Evolutionary conservation across 2,329 filamentous ascomycete species (phyloP).

Genomic region (Pseudocercospora eumusae): DNA sequence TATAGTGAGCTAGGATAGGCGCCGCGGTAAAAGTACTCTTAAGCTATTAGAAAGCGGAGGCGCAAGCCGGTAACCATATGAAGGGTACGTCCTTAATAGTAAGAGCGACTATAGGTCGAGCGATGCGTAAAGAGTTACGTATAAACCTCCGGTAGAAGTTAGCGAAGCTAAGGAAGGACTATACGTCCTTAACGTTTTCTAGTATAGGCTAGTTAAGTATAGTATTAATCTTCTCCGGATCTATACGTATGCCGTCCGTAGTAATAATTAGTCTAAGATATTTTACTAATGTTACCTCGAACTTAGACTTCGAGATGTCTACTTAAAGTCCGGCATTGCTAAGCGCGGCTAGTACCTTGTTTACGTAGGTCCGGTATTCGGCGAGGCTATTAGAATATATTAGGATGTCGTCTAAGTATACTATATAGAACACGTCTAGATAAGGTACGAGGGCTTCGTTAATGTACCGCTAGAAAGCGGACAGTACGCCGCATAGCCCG

Average conservation of each 20-base stretch:
- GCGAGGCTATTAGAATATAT: slow-evolving; percentile 33
- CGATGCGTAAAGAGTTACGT: neutral
- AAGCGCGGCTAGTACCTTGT: slow-evolving; percentile 12
- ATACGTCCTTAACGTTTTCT: neutral
- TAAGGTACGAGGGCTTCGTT: too few relatives aligned
- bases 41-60: neutral
- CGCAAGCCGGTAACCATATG: neutral
- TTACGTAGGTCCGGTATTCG: slow-evolving; percentile 1
- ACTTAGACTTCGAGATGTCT: slow-evolving; percentile 22
- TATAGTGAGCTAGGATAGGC: neutral
- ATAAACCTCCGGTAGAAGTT: neutral
- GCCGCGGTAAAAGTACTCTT: neutral
- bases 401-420: slow-evolving; percentile 40
- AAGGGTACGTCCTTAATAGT: neutral
- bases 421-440: slow-evolving; percentile 28
- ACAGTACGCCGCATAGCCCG: slow-evolving; percentile 27
- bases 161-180: slow-evolving; percentile 2
- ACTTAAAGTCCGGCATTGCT: slow-evolving; percentile 13
- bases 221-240: neutral
- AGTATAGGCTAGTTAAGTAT: slow-evolving; percentile 1
- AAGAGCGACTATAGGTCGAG: neutral
- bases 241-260: neutral
- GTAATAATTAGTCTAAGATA: slow-evolving; percentile 25
- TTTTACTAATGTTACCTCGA: slow-evolving; percentile 24
- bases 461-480: slow-evolving; percentile 35